Base-by-base conservation (phyloP, 2,329 filamentous ascomycete genomes). In the Monilinia vaccinii-corymbosi region DNA sequence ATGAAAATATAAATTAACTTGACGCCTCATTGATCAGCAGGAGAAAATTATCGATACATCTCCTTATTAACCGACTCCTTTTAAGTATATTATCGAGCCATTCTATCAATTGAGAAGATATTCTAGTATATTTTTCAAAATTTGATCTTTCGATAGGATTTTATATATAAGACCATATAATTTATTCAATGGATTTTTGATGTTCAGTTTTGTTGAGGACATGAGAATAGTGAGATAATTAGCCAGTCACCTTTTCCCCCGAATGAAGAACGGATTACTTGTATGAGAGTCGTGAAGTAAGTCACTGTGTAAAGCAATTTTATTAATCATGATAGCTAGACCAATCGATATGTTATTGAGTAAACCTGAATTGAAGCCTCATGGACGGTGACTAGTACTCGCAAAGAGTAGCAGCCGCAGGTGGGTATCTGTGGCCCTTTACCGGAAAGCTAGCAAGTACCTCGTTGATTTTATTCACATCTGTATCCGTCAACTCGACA, bases 401-500 rank as follows among this genome's bases (percentile, higher is more conserved):
- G 11, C 38, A 42, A 23, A 50, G 32, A 18, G 32, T 4, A 36
- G 48, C 48, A 3, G 7, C 9, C 13, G 31, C n/a, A 56, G 40
- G 42, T 25, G 57, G 49, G 31, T 50, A 60, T 21, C 57, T 46
- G 23, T 21, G 21, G 2, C 56, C 60, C 16, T 44, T n/a, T 7
- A 55, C 48, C 3, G 48, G 48, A 8, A 61, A 40, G 7, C 31
- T 52, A 23, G 48, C 52, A 32, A 69, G 40, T 16, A 68, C 63
- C 13, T 38, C 23, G 16, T 70, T 52, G 21, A 73, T 69, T 49
- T 69, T 63, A 16, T 60, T 59, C 45, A 72, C 42, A 36, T 73
- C 70, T 23, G 62, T 66, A n/a, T 67, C 64, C 1, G 57, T 62
- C 46, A 74, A 45, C 7, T 62, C 48, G 2, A 71, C 50, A 10